These are phyloP conservation scores for Clarireedia paspali DNA, from an alignment of 2,329 filamentous ascomycete species.

Conservation along the genomic window DNA sequence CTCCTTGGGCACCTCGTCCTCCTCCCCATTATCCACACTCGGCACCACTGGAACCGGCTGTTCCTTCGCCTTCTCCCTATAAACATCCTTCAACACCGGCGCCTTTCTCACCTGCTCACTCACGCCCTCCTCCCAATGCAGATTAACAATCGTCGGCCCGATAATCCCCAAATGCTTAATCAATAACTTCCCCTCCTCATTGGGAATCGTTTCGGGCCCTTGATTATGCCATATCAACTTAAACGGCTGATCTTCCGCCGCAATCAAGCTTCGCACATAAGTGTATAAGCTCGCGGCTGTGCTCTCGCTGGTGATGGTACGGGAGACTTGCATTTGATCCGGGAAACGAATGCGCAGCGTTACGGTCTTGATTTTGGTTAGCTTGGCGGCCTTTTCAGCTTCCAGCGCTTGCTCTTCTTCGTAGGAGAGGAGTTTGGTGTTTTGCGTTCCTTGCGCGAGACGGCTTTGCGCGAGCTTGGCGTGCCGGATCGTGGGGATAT, in stretches of 20 bases:
- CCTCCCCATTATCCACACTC: conserved; percentile 35
- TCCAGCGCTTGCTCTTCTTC: conserved; percentile 68
- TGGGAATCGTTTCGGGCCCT: conserved; percentile 32
- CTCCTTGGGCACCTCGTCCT: conserved; percentile 13
- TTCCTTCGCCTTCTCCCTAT: conserved; percentile 51
- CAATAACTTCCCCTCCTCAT: conserved; percentile 45
- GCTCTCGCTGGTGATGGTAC: conserved; percentile 58
- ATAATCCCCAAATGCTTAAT: conserved; percentile 66
- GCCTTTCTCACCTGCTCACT: conserved; percentile 44
- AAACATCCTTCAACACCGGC: conserved; percentile 32
- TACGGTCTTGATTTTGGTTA: conserved; percentile 60
- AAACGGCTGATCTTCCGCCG: conserved; percentile 58
- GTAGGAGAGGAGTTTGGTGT: conserved; percentile 75
- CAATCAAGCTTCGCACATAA: conserved; percentile 67
- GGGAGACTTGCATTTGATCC: conserved; percentile 69
- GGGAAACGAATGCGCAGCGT: conserved; percentile 79
- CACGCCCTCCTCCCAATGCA: conserved; percentile 64
- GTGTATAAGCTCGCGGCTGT: conserved; percentile 66
- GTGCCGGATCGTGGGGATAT: conserved; percentile 66
- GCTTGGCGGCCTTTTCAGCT: conserved; percentile 54
- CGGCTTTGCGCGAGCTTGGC: conserved; percentile 67
- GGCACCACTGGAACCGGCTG: conserved; percentile 30
- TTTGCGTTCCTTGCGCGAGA: conserved; percentile 54
- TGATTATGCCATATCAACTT: conserved; percentile 45
- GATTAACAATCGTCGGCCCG: conserved; percentile 65